phyloP scores from a whole-genome alignment of 129 eudicot genomes.

The Flaveria bidentis region DNA sequence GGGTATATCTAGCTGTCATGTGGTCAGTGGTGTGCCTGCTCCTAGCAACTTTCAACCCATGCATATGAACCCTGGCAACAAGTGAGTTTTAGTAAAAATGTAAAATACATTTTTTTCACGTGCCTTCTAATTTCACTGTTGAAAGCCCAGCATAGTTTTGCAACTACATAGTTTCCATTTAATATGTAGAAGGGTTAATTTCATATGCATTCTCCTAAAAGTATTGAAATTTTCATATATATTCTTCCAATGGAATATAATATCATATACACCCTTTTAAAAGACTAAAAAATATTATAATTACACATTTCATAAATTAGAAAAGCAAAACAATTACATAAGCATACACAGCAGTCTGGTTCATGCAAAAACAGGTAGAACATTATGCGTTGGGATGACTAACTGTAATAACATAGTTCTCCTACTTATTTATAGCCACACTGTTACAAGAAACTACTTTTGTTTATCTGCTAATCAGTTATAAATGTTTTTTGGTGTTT shows the following conservation, averaged over 20 bases:
- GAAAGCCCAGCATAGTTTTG: slow-evolving; percentile 11
- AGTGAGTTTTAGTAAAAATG: slow-evolving; percentile 42
- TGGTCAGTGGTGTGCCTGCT: slow-evolving; percentile 97
- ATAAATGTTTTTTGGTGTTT: not conserved
- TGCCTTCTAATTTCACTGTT: not conserved
- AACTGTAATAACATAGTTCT: not conserved
- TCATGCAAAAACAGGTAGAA: not conserved
- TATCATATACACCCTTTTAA: not conserved
- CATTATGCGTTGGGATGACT: not conserved
- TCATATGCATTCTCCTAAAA: not conserved
- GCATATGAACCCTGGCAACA: slow-evolving; percentile 86
- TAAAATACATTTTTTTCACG: not conserved
- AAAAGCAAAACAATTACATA: not conserved
- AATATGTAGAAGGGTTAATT: not conserved
- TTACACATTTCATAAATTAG: not conserved
- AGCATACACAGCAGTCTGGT: not conserved
- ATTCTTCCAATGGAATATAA: not conserved
- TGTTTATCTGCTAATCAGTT: not conserved
- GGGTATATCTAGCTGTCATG: slow-evolving; percentile 88
- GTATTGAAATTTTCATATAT: not conserved
- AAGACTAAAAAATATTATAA: not conserved
- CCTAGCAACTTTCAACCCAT: slow-evolving; percentile 79
- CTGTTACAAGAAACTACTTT: not conserved
- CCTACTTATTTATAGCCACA: not conserved
- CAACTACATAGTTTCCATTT: not conserved